phyloP scores from a whole-genome alignment of 805 yeast genomes.

The Candida peoriensis region DNA sequence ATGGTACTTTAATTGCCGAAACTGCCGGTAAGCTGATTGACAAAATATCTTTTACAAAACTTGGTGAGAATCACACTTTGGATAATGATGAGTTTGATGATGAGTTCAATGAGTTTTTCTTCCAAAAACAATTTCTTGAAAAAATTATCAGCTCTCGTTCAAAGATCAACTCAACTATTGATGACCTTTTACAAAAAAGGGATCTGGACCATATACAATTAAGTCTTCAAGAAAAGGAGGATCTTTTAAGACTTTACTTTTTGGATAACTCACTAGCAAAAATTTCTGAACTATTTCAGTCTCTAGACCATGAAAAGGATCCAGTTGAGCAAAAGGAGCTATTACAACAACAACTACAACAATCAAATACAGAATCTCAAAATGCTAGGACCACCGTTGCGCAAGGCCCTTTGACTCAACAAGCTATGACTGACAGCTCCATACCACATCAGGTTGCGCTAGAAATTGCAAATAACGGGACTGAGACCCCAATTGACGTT shows the following conservation, averaged over 20 bases:
- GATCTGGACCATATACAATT: conserved; percentile 38
- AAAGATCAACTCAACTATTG: conserved; percentile 44
- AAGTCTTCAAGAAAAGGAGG: conserved; percentile 67
- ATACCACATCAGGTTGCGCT: conserved; percentile 69
- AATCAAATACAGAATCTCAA: conserved; percentile 3
- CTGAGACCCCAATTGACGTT: conserved; percentile 53
- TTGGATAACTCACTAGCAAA: conserved; percentile 67
- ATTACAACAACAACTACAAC: conserved; percentile 6
- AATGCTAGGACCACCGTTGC: too few species aligned
- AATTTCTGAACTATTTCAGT: conserved; percentile 33
- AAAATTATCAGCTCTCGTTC: conserved; percentile 34
- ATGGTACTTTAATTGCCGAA: conserved; percentile 69
- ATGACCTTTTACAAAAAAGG: conserved; percentile 54
- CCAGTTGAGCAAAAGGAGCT: conserved; percentile 15
- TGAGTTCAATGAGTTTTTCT: conserved; percentile 31
- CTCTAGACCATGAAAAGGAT: conserved; percentile 17
- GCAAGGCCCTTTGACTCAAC: conserved; percentile 1
- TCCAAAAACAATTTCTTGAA: conserved; percentile 35
- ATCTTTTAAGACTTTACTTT: conserved; percentile 60
- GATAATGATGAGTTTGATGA: conserved; percentile 20
- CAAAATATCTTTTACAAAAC: conserved; percentile 24
- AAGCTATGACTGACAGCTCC: conserved; percentile 6
- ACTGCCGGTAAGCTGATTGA: conserved; percentile 64
- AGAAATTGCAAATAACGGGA: conserved; percentile 52
- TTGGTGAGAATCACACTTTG: not conserved